Conservation (phyloP, 305 asterid species). For the Fraxinus angustifolia region DNA sequence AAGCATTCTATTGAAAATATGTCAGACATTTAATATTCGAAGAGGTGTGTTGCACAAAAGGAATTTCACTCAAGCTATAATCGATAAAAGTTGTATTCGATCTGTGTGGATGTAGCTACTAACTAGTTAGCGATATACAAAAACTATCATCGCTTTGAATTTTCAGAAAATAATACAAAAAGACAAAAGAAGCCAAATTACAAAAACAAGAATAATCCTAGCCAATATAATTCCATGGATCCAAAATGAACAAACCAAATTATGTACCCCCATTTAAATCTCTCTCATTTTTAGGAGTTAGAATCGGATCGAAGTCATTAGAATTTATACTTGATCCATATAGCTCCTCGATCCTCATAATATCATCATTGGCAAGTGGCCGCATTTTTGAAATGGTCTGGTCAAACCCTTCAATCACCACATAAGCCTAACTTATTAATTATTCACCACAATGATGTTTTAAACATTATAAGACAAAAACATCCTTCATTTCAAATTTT, state of each 20-base stretch:
- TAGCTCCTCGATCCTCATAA: constrained; percentile 57
- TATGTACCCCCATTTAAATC: constrained; percentile 40
- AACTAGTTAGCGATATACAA: too few relatives aligned
- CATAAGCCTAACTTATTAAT: too few relatives aligned
- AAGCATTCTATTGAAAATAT: not conserved
- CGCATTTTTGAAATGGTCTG: too few relatives aligned
- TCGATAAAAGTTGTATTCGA: too few relatives aligned
- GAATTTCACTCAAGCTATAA: not conserved
- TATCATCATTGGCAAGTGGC: constrained; percentile 50
- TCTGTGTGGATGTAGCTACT: too few relatives aligned
- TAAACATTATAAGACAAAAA: too few relatives aligned
- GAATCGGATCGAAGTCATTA: constrained; percentile 38
- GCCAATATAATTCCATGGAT: not conserved
- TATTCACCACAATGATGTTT: too few relatives aligned
- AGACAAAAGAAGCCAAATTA: too few relatives aligned
- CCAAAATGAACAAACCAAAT: constrained; percentile 7
- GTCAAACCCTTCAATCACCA: too few relatives aligned
- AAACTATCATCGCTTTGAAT: too few relatives aligned
- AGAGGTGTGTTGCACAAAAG: not conserved
- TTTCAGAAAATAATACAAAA: too few relatives aligned
- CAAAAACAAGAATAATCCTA: constrained; percentile 22
- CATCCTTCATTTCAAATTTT: too few relatives aligned
- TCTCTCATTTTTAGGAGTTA: constrained; percentile 38
- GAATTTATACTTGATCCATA: constrained; percentile 79
- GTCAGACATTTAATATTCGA: not conserved